Base-by-base conservation (phyloP, 208 protist genomes). In the Crithidia expoeki region DNA sequence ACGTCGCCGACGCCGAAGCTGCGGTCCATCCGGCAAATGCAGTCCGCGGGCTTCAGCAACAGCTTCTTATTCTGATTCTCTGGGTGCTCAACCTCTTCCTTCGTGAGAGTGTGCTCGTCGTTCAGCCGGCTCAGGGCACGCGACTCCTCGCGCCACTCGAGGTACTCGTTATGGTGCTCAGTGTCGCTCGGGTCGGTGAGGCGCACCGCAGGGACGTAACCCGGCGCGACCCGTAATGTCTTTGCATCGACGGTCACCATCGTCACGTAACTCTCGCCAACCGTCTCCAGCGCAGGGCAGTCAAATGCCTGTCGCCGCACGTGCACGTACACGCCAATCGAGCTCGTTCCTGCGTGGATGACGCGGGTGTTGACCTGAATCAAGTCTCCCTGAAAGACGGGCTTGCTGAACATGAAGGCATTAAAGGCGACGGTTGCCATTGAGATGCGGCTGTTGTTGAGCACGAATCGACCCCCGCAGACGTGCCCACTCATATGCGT, bases 381-480 rank as follows among this genome's bases (percentile, higher is more conserved):
- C 25, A 88, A 56, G 58, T 91, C 86, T 2, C 86, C 86, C 19
- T 76, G 44, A 46, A 76, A 84, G 19, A 88, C 71, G 5, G 86
- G 83, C 19, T 74, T 66, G 27, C 36, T 61, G 50, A 91, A 84
- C 58, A 79, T 55, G 56, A 84, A 84, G 25, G 66, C 72, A 65
- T 91, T 85, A 56, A 91, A 83, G 44, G 80, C 53, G 32, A 86
- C 74, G 10, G 82, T 91, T 4, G 75, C 72, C 56, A 91, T 68
- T 21, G 75, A 76, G 21, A 72, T 65, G 42, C 17, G n/a, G 16
- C 55, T 50, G 34, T 36, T 38, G 28, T 23, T 25, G 40, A 59
- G 19, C 25, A 68, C 49, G 3, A 55, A 68, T 12, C 34, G 25
- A 17, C 73, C 60, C 0, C 49, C 66, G 51, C 25, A 47, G 23